Conservation (phyloP, 2,329 filamentous ascomycete genomes). For the Apiospora aurea region DNA sequence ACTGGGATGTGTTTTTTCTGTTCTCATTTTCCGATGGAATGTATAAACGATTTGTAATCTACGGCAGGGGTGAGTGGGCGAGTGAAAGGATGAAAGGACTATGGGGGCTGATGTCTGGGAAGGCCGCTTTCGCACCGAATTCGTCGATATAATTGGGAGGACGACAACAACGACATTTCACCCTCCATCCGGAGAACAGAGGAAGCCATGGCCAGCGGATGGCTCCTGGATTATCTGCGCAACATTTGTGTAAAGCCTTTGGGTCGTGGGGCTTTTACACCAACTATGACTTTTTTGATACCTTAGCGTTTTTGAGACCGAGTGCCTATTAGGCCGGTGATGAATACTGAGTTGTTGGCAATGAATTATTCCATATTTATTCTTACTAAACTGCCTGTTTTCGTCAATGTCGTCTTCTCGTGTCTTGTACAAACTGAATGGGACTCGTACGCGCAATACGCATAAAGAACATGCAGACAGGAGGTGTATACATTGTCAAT, state of each 20-base stretch:
- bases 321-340: slow-evolving; percentile 19
- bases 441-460: no score
- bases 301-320: slow-evolving; percentile 19
- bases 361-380: slow-evolving; percentile 9
- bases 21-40: slow-evolving; percentile 18
- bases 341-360: neutral
- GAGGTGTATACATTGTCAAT: neutral
- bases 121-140: neutral
- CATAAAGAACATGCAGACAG: neutral
- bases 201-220: neutral
- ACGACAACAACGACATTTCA: neutral
- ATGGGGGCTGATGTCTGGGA: neutral
- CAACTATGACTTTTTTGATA: slow-evolving; percentile 20
- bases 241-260: neutral
- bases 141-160: neutral
- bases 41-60: slow-evolving; percentile 21
- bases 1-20: slow-evolving; percentile 5
- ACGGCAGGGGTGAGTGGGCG: neutral
- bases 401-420: no score
- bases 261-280: neutral
- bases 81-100: neutral
- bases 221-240: slow-evolving; percentile 2
- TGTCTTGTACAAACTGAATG: no score
- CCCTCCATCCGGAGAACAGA: neutral
- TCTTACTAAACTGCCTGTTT: neutral